phyloP scores from a whole-genome alignment of 176 grass and related monocot genomes.

The Oryza meridionalis region DNA sequence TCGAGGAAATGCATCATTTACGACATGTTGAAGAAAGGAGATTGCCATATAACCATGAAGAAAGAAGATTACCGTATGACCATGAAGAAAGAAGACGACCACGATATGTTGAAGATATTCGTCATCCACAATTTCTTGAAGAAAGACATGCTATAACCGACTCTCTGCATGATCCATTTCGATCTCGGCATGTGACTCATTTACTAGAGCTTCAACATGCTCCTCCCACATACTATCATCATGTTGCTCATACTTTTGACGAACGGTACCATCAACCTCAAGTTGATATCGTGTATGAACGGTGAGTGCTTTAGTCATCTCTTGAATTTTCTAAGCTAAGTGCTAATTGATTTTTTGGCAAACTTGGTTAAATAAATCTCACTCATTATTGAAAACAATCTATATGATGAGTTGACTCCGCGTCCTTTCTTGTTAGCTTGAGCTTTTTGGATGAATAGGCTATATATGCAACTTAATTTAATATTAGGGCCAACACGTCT shows the following conservation, averaged over 20 bases:
- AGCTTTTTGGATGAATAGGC: neutral
- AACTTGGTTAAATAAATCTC: neutral
- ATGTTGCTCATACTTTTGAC: slow-evolving; percentile 26
- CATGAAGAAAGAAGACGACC: slow-evolving; percentile 32
- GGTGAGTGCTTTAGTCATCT: slow-evolving; percentile 28
- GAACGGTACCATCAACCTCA: slow-evolving; percentile 41
- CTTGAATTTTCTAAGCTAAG: slow-evolving; percentile 14
- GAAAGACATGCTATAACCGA: neutral
- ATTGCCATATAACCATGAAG: slow-evolving; percentile 28
- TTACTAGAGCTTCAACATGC: slow-evolving; percentile 21
- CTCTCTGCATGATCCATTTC: slow-evolving; percentile 8
- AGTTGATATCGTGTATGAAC: slow-evolving; percentile 41
- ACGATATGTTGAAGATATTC: slow-evolving; percentile 35
- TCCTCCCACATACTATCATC: slow-evolving; percentile 44
- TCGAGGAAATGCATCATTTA: slow-evolving; percentile 1
- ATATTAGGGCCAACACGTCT: neutral
- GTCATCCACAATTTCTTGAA: slow-evolving; percentile 21
- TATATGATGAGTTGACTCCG: neutral
- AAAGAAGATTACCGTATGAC: slow-evolving; percentile 24
- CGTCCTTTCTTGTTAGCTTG: neutral
- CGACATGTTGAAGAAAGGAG: slow-evolving; percentile 20
- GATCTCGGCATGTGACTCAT: neutral
- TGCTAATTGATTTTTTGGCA: slow-evolving; percentile 13
- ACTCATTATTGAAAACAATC: neutral
- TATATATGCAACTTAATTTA: neutral